Evolutionary conservation across 345 rosid genomes (phyloP).

Genomic region (Crucihimalaya himalaica): DNA sequence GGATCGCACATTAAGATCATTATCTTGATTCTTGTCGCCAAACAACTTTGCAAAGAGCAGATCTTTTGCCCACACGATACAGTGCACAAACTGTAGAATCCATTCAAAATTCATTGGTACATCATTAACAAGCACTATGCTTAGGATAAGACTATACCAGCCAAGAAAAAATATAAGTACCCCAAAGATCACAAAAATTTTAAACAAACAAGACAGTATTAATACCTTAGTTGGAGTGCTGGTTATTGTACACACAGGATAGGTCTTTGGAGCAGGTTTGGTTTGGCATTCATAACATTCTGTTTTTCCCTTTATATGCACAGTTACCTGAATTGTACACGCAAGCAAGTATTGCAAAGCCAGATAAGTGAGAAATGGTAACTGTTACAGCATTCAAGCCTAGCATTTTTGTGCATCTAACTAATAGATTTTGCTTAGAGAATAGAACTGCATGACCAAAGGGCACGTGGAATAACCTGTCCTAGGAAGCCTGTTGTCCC

Average conservation of each 20-base stretch:
- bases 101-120: conserved; percentile 14
- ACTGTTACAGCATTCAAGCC: not conserved
- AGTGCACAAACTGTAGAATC: conserved; percentile 89
- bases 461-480: conserved; percentile 57
- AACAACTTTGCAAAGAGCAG: conserved; percentile 94
- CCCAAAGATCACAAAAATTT: not conserved
- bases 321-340: conserved; percentile 65
- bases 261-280: conserved; percentile 94
- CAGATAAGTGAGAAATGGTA: conserved; percentile 15
- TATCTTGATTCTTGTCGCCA: conserved; percentile 94
- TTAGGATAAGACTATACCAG: conserved; percentile 9
- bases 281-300: conserved; percentile 98
- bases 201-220: not conserved
- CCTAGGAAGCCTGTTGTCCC: conserved; percentile 99
- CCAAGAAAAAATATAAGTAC: not conserved
- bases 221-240: conserved; percentile 98
- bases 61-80: conserved; percentile 99
- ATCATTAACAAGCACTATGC: conserved; percentile 3
- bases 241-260: conserved; percentile 99
- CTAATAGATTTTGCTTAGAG: not conserved
- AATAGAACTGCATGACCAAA: conserved; percentile 7
- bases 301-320: conserved; percentile 89
- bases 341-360: conserved; percentile 16
- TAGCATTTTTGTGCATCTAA: not conserved
- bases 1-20: conserved; percentile 93